Percentiles rank a stretch among this genome's conserved stretches.
These are phyloP conservation scores for Fusarium circinatum DNA, from an alignment of 2,329 filamentous ascomycete genomes.

Conservation along the genomic window DNA sequence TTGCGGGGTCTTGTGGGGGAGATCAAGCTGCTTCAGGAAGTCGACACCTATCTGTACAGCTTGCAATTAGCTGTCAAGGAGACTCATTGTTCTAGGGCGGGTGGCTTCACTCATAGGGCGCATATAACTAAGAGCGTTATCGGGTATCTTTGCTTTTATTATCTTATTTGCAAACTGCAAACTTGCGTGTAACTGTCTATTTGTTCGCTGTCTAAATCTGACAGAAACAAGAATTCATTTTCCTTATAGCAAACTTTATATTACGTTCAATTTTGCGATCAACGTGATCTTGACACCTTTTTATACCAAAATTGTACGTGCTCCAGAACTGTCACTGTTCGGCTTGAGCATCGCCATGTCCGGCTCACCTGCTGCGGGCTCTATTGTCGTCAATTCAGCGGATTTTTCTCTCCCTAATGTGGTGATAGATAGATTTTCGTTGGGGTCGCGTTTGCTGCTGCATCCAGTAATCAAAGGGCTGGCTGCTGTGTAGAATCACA, in stretches of 20 bases:
- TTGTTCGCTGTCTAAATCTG: slow-evolving; percentile 20
- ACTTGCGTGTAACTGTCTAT: slow-evolving; percentile 38
- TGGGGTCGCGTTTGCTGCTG: slow-evolving; percentile 1
- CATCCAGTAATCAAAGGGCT: background rate
- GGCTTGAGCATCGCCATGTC: background rate
- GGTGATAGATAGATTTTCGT: background rate
- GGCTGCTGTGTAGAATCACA: background rate
- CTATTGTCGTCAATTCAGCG: slow-evolving; percentile 2
- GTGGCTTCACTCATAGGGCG: slow-evolving; percentile 18
- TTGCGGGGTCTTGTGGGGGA: slow-evolving; percentile 36
- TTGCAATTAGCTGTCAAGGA: slow-evolving; percentile 9
- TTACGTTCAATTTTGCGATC: slow-evolving; percentile 5
- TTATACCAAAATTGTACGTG: slow-evolving; percentile 6
- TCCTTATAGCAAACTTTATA: slow-evolving; percentile 17
- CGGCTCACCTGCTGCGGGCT: background rate
- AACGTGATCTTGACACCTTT: slow-evolving; percentile 4
- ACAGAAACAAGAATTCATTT: slow-evolving; percentile 13
- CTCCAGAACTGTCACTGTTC: background rate
- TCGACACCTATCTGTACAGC: slow-evolving; percentile 3
- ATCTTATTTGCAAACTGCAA: slow-evolving; percentile 27
- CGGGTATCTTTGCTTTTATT: slow-evolving; percentile 42
- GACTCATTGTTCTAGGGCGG: slow-evolving; percentile 20
- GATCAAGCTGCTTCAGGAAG: slow-evolving; percentile 27
- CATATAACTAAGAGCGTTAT: background rate
- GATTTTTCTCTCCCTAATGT: background rate